Evolutionary conservation across 495 filamentous ascomycete species (phyloP), one percentile per base, ranked within the genome.

Genomic region (Lophium mytilinum): DNA sequence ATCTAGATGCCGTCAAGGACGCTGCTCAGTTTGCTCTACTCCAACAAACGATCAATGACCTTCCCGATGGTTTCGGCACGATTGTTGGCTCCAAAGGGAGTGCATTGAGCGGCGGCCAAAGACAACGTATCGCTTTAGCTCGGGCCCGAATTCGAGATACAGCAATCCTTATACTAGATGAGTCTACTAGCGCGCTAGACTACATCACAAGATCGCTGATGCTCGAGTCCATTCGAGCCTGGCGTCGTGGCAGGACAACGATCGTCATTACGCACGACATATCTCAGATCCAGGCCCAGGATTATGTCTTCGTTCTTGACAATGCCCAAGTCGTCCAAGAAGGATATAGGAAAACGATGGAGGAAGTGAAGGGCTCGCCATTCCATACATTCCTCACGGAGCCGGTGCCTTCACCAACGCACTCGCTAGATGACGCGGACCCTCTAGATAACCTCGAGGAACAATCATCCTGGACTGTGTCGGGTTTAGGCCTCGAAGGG

Each of bases 271-370:
- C 93, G 0, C 93, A 97, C 63, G 90, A 97, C 58, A 83, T 90
- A 47, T 80, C 84, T 0, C 87, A 94, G 50, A 94, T 98, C 37
- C 71, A 71, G 21, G 76, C 81, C 0, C 61, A 82, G 15, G 90
- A 96, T 53, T 92, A 83, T 64, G 79, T 91, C 1, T 96, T 93
- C 57, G 78, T 96, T 0, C 69, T 98, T 47, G 85, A 94, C 42
- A 66, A 83, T 10, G 89, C 89, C 0, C 63, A 60, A 1, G 75
- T 95, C 4, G 79, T 86, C 2, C 80, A 94, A 62, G 72, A 85
- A 57, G 93, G 92, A 52, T 82, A 73, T 60, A 75, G 72, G 58
- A 63, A 67, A 48, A 66, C 68, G 1, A 59, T 86, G 12, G 74
- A 80, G 55, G 69, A 58, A 9, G 57, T 63, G n/a, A 48, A 33